phyloP scores from a whole-genome alignment of 352 stramenopile species.

The Globisporangium echinulatum region DNA sequence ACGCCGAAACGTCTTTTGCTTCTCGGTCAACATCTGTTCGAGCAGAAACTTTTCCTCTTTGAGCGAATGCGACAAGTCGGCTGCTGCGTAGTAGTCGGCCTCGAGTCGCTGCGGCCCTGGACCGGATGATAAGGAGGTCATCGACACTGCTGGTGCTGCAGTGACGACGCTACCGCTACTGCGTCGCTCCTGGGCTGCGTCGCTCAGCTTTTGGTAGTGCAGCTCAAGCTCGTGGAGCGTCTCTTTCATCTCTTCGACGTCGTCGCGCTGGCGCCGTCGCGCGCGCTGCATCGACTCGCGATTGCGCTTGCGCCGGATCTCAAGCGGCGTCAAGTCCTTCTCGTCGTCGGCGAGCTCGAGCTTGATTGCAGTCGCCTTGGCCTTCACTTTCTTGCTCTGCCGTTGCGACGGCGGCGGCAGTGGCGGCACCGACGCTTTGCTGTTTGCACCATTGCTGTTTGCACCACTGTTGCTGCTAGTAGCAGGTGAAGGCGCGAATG shows the following conservation, averaged over 20 bases:
- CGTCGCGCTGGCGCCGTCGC: conserved; percentile 33
- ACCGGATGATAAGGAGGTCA: not conserved
- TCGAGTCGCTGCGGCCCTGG: conserved; percentile 17
- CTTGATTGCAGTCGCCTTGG: not conserved
- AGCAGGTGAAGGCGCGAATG: not conserved
- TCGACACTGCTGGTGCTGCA: conserved; percentile 1
- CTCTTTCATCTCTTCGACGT: conserved; percentile 43
- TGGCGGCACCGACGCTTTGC: not conserved
- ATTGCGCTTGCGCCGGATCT: conserved; percentile 48
- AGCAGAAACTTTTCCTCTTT: conserved; percentile 64
- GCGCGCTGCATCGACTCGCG: conserved; percentile 51
- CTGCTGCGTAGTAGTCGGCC: conserved; percentile 42
- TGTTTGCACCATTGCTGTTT: not conserved
- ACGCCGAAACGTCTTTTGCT: conserved; percentile 18
- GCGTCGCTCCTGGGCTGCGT: conserved; percentile 23
- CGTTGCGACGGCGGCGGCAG: not conserved
- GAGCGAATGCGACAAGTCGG: conserved; percentile 43
- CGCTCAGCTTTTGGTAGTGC: conserved; percentile 36
- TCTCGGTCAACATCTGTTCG: conserved; percentile 20
- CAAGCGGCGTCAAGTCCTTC: conserved; percentile 32
- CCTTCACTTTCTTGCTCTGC: conserved; percentile 9
- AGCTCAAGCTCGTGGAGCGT: conserved; percentile 38
- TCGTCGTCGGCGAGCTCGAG: conserved; percentile 19
- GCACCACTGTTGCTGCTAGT: not conserved
- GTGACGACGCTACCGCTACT: not conserved